Percentiles rank a stretch among this genome's conserved stretches.
phyloP scores from a whole-genome alignment of 148 eudicot species.

The Rhododendron henanense region DNA sequence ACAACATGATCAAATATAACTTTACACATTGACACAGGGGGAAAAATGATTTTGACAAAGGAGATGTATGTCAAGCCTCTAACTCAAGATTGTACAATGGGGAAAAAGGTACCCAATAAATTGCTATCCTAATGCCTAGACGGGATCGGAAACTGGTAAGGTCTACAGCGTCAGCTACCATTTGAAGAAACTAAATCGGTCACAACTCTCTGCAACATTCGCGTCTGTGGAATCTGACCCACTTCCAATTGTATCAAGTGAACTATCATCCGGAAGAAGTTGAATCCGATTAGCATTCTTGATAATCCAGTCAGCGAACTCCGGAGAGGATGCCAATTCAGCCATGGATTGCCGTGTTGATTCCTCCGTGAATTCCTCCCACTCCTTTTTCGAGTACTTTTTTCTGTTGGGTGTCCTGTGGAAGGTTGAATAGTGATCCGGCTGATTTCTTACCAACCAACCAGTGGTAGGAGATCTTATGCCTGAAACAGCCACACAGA shows the following conservation, averaged over 20 bases:
- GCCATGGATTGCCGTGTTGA: slow-evolving; percentile 58
- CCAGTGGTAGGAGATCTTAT: slow-evolving; percentile 30
- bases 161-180: slow-evolving; percentile 18
- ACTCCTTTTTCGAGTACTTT: slow-evolving; percentile 60
- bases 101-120: not conserved
- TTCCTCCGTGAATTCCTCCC: slow-evolving; percentile 58
- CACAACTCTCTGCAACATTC: slow-evolving; percentile 18
- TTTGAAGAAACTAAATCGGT: slow-evolving; percentile 18
- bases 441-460: slow-evolving; percentile 17
- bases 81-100: not conserved
- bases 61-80: not conserved
- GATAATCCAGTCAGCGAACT: slow-evolving; percentile 67
- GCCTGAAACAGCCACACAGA: slow-evolving; percentile 26
- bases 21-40: not conserved
- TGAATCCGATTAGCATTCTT: slow-evolving; percentile 57
- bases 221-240: slow-evolving; percentile 68
- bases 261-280: slow-evolving; percentile 44
- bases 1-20: not conserved
- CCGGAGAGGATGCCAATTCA: slow-evolving; percentile 61
- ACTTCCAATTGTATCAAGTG: slow-evolving; percentile 52
- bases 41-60: not conserved
- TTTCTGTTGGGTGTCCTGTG: slow-evolving; percentile 55
- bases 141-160: not conserved
- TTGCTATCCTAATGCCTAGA: not conserved
- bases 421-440: slow-evolving; percentile 59